Base-by-base conservation (phyloP, 768 basidiomycete genomes). In the Mycena alexandri region DNA sequence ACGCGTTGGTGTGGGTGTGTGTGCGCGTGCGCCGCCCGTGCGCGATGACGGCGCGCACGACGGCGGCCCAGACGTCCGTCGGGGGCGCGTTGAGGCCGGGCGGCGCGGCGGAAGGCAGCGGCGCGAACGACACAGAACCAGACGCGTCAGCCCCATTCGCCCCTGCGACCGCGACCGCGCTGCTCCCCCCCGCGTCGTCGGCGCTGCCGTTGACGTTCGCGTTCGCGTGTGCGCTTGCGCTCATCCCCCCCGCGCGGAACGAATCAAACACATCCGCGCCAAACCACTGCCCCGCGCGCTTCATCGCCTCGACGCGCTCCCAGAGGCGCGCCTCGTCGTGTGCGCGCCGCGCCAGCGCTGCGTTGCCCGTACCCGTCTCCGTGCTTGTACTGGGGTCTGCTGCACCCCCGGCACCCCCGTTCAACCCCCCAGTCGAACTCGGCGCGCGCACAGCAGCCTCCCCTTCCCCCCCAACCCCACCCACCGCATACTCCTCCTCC, bases 51-150 rank as follows among this genome's bases (percentile, higher is more conserved):
- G 82, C 81, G 43, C 85, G 81, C 14, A 92, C 79, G 46, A 92
- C 79, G 36, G 83, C 74, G 67, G 89, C 87, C 92, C 92, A 93
- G 1, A 73, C 70, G 70, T 91, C 90, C 29, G 71, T 77, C 0
- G 80, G 71, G 67, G 22, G 60, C n/a, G 58, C 67, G 66, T 44
- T 70, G 51, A 75, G 71, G 21, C 74, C 73, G 53, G 5, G 38
- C 3, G 38, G 38, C 38, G 38, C 14, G 38, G 11, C 38, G 38
- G 38, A 38, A 14, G 38, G 38, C 38, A 38, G 10, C 4, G 73
- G 65, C 9, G 74, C 29, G 29, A 29, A 29, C 29, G 29, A 29
- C 3, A 29, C 73, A 16, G 76, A 72, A 11, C 11, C 38, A 55
- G 74, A 71, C 69, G 58, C 75, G 72, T 57, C 56, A 46, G 60